Conservation (phyloP, 352 stramenopile genomes). For the Phytophthora pseudosyringae region DNA sequence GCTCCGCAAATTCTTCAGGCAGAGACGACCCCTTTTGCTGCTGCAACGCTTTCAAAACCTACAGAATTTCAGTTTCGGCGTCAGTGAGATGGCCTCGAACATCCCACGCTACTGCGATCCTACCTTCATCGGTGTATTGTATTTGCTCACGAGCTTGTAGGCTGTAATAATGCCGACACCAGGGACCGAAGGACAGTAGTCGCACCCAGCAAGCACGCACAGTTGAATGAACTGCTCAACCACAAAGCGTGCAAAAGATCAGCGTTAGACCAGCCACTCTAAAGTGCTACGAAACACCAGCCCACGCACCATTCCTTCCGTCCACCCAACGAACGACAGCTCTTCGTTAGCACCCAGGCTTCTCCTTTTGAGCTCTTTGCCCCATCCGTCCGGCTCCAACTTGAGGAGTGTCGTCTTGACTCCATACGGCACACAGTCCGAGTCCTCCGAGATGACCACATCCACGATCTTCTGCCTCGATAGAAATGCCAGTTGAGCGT, state of each 20-base stretch:
- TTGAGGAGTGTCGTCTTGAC: slow-evolving; percentile 95
- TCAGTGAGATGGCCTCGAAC: background rate
- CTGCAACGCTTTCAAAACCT: slow-evolving; percentile 67
- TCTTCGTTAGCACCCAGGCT: slow-evolving; percentile 85
- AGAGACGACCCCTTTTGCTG: slow-evolving; percentile 53
- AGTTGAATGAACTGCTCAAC: slow-evolving; percentile 71
- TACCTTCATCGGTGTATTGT: slow-evolving; percentile 63
- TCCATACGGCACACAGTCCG: slow-evolving; percentile 95
- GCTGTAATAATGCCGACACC: slow-evolving; percentile 86
- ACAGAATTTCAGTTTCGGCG: background rate
- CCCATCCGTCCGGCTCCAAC: slow-evolving; percentile 87
- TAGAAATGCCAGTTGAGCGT: slow-evolving; percentile 97
- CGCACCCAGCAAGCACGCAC: slow-evolving; percentile 89
- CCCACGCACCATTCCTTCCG: slow-evolving; percentile 79
- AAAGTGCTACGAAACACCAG: background rate
- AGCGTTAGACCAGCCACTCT: background rate
- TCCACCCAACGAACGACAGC: slow-evolving; percentile 85
- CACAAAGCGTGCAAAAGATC: slow-evolving; percentile 2
- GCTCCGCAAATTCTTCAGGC: slow-evolving; percentile 43
- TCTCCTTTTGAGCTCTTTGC: slow-evolving; percentile 85
- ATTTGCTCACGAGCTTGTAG: slow-evolving; percentile 71
- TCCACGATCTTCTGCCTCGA: slow-evolving; percentile 90
- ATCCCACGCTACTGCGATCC: background rate
- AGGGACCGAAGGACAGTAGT: slow-evolving; percentile 85
- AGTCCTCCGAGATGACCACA: slow-evolving; percentile 97